Conservation (phyloP, 352 stramenopile genomes). For the Bremia lactucae region DNA sequence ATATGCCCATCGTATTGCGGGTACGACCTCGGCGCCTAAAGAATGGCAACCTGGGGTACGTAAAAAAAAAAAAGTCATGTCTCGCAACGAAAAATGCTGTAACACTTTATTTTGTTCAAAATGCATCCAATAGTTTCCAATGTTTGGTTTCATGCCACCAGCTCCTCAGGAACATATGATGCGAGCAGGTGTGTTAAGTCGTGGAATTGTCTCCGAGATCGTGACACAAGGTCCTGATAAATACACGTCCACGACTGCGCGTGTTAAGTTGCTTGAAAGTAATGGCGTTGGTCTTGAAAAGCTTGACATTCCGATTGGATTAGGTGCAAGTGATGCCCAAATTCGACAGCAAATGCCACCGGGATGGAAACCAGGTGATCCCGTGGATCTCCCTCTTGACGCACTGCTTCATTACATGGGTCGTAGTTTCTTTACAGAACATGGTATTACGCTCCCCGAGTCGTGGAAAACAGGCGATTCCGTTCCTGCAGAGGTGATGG, state of each 20-base stretch:
- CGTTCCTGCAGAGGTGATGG: constrained; percentile 59
- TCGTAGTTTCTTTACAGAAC: constrained; percentile 60
- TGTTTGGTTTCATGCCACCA: constrained; percentile 83
- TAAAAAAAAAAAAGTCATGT: too few species aligned
- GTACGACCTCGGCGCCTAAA: constrained; percentile 58
- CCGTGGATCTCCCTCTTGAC: constrained; percentile 66
- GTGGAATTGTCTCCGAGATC: constrained; percentile 67
- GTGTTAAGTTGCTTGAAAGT: constrained; percentile 24
- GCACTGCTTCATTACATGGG: constrained; percentile 74
- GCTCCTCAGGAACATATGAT: constrained; percentile 80
- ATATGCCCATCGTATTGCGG: constrained; percentile 73
- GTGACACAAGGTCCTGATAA: constrained; percentile 60
- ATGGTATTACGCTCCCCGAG: constrained; percentile 58
- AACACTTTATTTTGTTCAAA: too few species aligned
- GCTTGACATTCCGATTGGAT: constrained; percentile 50
- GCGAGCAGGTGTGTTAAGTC: constrained; percentile 70
- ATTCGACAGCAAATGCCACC: constrained; percentile 69
- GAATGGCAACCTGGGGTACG: constrained; percentile 70
- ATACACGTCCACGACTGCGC: constrained; percentile 42
- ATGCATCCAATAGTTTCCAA: too few species aligned
- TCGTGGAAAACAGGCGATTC: constrained; percentile 62
- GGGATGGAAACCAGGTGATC: constrained; percentile 72
- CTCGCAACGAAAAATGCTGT: too few species aligned
- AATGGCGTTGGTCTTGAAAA: constrained; percentile 23
- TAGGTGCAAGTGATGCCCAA: constrained; percentile 58